phyloP scores from a whole-genome alignment of 192 early-diverging fungal species.

The Podila epicladia region DNA sequence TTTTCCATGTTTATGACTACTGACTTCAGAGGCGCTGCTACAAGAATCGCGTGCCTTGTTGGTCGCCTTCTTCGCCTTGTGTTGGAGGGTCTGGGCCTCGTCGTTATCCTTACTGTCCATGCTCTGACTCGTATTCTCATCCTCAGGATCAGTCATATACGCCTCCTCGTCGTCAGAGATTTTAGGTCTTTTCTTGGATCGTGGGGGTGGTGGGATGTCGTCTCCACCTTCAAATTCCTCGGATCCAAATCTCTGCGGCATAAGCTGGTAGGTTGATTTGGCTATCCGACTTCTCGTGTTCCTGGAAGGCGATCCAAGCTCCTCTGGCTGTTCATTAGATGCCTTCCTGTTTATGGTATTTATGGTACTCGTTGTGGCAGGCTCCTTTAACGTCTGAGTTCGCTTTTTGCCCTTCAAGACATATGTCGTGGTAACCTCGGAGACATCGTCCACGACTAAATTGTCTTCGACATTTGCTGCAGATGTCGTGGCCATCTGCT shows the following conservation, averaged over 20 bases:
- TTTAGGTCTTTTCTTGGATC: neutral
- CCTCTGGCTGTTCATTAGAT: no score
- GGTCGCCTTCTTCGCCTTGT: neutral
- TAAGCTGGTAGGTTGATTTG: neutral
- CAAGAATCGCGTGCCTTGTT: no score
- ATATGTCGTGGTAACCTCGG: neutral
- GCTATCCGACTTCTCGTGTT: no score
- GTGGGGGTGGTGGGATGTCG: neutral
- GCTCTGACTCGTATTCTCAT: neutral
- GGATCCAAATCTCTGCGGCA: neutral
- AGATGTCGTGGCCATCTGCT: no score
- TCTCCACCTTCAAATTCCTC: conserved; percentile 1
- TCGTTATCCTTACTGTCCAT: neutral
- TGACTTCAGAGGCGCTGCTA: neutral
- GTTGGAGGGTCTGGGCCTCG: neutral
- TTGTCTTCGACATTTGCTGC: no score
- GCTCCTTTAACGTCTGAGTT: no score
- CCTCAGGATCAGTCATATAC: conserved; percentile 11
- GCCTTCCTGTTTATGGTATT: no score
- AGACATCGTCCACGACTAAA: no score
- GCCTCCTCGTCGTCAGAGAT: conserved; percentile 8
- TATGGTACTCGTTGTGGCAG: no score
- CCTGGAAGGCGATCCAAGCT: no score
- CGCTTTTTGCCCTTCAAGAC: neutral
- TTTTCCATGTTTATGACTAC: neutral